Percentiles rank a stretch among this genome's conserved stretches.
Evolutionary conservation across 2,329 filamentous ascomycete species (phyloP).

Genomic region (Pseudogymnoascus sp.): DNA sequence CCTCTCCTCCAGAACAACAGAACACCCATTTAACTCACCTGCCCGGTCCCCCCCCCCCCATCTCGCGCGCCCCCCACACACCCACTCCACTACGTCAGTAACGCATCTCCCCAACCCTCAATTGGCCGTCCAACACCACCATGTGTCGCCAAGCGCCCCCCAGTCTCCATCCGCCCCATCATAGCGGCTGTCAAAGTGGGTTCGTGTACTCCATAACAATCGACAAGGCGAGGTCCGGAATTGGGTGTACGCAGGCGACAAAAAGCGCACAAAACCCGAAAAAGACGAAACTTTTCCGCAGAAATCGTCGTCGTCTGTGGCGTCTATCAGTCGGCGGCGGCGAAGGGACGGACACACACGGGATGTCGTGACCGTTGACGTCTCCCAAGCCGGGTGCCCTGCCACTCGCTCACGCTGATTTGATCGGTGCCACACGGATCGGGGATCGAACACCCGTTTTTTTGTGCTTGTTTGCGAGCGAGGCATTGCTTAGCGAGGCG

Average conservation of each 20-base stretch:
- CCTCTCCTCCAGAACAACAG: background rate
- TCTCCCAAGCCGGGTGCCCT: background rate
- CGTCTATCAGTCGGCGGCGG: background rate
- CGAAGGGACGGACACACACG: background rate
- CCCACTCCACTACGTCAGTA: background rate
- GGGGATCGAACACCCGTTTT: background rate
- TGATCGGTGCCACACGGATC: no score
- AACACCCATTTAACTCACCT: background rate
- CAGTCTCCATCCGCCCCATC: background rate
- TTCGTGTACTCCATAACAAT: no score
- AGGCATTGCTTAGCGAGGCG: background rate
- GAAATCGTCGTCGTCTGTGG: no score
- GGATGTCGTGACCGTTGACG: background rate
- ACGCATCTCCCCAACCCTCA: background rate
- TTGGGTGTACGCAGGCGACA: background rate
- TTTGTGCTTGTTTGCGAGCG: background rate
- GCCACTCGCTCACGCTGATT: background rate
- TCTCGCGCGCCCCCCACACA: background rate
- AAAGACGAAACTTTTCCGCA: no score
- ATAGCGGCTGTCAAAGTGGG: slow-evolving; percentile 5
- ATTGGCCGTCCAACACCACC: background rate
- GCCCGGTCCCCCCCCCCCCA: background rate
- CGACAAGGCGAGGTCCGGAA: background rate
- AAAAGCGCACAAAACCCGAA: no score
- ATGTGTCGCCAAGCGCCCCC: background rate